Evolutionary conservation across 495 filamentous ascomycete species (phyloP), one percentile per base, ranked within the genome.

Genomic region (Gamarada debralockiae): DNA sequence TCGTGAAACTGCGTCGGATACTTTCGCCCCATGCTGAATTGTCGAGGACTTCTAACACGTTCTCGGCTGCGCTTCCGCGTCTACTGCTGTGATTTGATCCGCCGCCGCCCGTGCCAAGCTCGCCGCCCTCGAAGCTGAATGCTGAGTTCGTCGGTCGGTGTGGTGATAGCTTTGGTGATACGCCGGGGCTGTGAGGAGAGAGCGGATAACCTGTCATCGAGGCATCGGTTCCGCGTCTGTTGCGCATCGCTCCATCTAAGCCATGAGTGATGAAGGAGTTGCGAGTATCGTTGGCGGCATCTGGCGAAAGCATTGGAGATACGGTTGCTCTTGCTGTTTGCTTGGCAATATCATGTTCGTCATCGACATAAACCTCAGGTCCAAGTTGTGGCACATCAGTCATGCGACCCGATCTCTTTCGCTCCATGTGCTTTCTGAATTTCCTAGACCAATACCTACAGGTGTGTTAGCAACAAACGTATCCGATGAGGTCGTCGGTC

Each of bases 1-100:
- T 79, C 43, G 89, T 95, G 56, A 93, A 89, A 69, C 90, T 95
- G 50, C 90, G 79, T 53, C 90, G 77, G 44, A 97, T 89, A 73
- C 90, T 95, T 69, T 91, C 86, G 46, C 91, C 88, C 92, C 92
- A 97, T 17, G 85, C 88, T 34, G 90, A 93, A 56, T 89, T 84
- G 58, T 89, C 86, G 23, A 97, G 73, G 61, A 90, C 83, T 49
- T 87, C 79, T 70, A 91, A 80, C 53, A 93, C 85, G 63, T 92
- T 85, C 41, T 84, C 79, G 43, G 86, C 87, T 23, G 78, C 72
- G 63, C 87, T 92, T 54, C 82, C 77, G 2, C 75, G 73, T 51
- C 81, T 61, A 60, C 77, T 77, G 44, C 75, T 61, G 3, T 60
- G 65, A 15, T 52, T 64, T 3, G 62, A 54, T 39, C 67, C 63